These are phyloP conservation scores for Cryphonectria naterciae DNA, from an alignment of 2,329 filamentous ascomycete species.

Conservation along the genomic window DNA sequence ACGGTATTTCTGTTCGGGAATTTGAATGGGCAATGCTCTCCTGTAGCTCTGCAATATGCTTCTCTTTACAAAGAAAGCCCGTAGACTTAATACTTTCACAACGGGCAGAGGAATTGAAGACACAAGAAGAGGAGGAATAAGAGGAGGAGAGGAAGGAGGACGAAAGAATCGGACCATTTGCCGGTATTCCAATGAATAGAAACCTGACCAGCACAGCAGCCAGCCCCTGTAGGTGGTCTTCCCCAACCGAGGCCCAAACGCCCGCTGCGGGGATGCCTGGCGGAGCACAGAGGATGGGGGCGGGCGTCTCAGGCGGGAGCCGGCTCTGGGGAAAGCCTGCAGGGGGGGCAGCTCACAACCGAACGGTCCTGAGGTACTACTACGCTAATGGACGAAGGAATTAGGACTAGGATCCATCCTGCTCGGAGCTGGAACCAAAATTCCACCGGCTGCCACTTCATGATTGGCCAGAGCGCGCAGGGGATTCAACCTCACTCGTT, in stretches of 20 bases:
- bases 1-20: background rate
- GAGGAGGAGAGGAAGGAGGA: background rate
- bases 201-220: background rate
- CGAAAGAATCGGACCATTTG: background rate
- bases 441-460: slow-evolving; percentile 2
- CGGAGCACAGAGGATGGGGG: background rate
- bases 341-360: background rate
- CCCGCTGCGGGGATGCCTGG: background rate
- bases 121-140: background rate
- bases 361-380: background rate
- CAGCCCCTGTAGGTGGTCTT: background rate
- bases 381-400: no score
- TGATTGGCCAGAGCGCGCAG: slow-evolving; percentile 1
- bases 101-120: background rate
- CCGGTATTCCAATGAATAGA: background rate
- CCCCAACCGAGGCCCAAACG: slow-evolving; percentile 15
- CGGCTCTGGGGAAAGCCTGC: slow-evolving; percentile 9
- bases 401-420: background rate
- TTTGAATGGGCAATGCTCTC: background rate
- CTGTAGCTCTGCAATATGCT: background rate
- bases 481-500: slow-evolving; percentile 14
- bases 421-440: slow-evolving; percentile 18
- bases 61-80: background rate
- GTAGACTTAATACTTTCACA: no score
- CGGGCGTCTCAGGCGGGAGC: background rate